Percentiles rank a stretch among this genome's conserved stretches.
These are phyloP conservation scores for Akanthomyces muscarius DNA, from an alignment of 2,329 filamentous ascomycete genomes.

Conservation along the genomic window DNA sequence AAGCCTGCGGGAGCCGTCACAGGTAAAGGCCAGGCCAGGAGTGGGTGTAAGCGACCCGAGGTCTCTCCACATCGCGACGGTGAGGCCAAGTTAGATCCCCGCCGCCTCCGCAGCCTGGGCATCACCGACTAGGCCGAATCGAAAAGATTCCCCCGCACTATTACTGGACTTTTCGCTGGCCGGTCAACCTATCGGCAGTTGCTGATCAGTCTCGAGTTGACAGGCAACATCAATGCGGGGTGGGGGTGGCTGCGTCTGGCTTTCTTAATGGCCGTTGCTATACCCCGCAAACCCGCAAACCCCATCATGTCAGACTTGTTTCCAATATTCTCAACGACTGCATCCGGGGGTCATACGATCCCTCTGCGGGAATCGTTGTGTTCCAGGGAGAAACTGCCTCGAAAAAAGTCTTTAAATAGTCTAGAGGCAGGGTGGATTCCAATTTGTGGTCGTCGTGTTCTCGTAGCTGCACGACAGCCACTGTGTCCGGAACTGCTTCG, in stretches of 20 bases:
- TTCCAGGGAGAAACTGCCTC: too few species aligned
- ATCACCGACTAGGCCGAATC: neutral
- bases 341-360: too few species aligned
- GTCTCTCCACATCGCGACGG: constrained; percentile 5
- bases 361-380: too few species aligned
- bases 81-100: neutral
- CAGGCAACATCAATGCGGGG: constrained; percentile 4
- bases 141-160: neutral
- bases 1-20: neutral
- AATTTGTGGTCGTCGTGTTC: too few species aligned
- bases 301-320: neutral
- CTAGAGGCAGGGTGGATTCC: too few species aligned
- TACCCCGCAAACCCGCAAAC: neutral
- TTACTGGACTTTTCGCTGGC: neutral
- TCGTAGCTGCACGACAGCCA: too few species aligned
- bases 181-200: constrained; percentile 1
- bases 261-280: neutral
- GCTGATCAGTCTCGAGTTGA: neutral
- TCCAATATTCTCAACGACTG: too few species aligned
- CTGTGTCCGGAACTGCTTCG: too few species aligned
- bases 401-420: too few species aligned
- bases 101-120: neutral
- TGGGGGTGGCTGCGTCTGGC: constrained; percentile 1
- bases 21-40: neutral
- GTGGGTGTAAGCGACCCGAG: neutral